Percentiles rank a stretch among this genome's conserved stretches.
phyloP scores from a whole-genome alignment of 495 filamentous ascomycete species.

The Cercophora scortea region DNA sequence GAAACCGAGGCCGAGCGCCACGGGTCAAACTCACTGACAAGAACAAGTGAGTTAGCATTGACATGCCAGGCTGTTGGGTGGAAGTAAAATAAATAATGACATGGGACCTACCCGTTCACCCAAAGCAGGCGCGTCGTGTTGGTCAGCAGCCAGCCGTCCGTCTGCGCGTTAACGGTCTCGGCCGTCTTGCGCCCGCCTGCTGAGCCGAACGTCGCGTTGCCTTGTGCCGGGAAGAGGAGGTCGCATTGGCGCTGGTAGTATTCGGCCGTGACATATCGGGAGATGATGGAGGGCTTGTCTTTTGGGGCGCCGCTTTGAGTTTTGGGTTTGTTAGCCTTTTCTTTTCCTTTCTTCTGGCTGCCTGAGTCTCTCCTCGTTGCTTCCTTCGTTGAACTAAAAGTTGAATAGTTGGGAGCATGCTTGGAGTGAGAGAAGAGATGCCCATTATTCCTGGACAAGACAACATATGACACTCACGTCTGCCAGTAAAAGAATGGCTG shows the following conservation, averaged over 20 bases:
- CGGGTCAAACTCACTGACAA: constrained; percentile 45
- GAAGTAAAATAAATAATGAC: background rate
- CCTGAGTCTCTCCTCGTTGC: too few relatives aligned
- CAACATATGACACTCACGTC: constrained; percentile 26
- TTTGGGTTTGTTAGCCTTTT: background rate
- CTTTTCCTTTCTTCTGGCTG: too few relatives aligned
- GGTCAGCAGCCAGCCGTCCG: constrained; percentile 47
- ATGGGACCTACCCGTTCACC: constrained; percentile 43
- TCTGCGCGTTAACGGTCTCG: constrained; percentile 45
- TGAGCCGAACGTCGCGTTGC: constrained; percentile 42
- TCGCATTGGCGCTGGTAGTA: constrained; percentile 55
- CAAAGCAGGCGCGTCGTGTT: constrained; percentile 50
- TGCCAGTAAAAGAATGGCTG: constrained; percentile 57
- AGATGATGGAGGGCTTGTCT: constrained; percentile 37
- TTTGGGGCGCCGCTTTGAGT: constrained; percentile 37
- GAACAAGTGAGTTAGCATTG: background rate
- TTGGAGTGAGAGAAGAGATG: too few relatives aligned
- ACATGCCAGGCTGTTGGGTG: background rate
- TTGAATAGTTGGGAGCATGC: too few relatives aligned
- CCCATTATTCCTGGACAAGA: background rate
- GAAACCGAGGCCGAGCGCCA: constrained; percentile 49
- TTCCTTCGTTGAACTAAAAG: too few relatives aligned
- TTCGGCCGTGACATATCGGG: constrained; percentile 42
- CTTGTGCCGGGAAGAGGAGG: constrained; percentile 49
- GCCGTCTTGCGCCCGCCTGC: constrained; percentile 39